Evolutionary conservation across 495 filamentous ascomycete species (phyloP).

Genomic region (Lindgomyces ingoldianus): DNA sequence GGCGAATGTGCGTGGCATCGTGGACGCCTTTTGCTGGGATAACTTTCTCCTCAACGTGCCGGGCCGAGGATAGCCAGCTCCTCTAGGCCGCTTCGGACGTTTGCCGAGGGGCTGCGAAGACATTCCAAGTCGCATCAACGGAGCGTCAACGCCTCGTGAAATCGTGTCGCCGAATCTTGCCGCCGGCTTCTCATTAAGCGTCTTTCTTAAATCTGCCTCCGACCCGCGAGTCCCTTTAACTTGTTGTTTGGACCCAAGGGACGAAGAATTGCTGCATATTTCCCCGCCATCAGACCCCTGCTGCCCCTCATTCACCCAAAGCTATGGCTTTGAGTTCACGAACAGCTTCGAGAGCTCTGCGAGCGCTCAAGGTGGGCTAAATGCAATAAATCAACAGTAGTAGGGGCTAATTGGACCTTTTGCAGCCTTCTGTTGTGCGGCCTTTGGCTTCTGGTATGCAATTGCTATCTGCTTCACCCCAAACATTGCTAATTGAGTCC

Average conservation of each 20-base stretch:
- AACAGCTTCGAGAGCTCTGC: conserved; percentile 52
- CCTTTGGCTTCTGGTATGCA: conserved; percentile 38
- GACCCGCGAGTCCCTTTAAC: not conserved
- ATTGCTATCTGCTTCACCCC: conserved; percentile 17
- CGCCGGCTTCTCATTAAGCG: conserved; percentile 1
- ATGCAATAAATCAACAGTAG: not conserved
- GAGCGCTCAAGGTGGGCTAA: conserved; percentile 55
- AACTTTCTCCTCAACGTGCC: conserved; percentile 32
- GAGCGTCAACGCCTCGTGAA: conserved; percentile 19
- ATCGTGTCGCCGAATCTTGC: conserved; percentile 20
- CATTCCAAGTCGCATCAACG: conserved; percentile 21
- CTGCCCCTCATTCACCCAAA: conserved; percentile 33
- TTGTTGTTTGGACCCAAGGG: conserved; percentile 6
- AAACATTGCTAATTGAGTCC: conserved; percentile 1
- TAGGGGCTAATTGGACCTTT: conserved; percentile 17
- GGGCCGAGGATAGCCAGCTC: conserved; percentile 35
- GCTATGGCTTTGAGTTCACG: conserved; percentile 57
- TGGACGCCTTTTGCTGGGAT: conserved; percentile 18
- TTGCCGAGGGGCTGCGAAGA: conserved; percentile 33
- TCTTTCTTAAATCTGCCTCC: conserved; percentile 24
- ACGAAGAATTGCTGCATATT: conserved; percentile 1
- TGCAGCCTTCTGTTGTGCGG: conserved; percentile 31
- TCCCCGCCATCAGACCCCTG: conserved; percentile 25
- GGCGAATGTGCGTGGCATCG: not conserved
- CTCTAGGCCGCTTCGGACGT: conserved; percentile 16